phyloP scores from a whole-genome alignment of 352 stramenopile species.

The Phytophthora megakarya region DNA sequence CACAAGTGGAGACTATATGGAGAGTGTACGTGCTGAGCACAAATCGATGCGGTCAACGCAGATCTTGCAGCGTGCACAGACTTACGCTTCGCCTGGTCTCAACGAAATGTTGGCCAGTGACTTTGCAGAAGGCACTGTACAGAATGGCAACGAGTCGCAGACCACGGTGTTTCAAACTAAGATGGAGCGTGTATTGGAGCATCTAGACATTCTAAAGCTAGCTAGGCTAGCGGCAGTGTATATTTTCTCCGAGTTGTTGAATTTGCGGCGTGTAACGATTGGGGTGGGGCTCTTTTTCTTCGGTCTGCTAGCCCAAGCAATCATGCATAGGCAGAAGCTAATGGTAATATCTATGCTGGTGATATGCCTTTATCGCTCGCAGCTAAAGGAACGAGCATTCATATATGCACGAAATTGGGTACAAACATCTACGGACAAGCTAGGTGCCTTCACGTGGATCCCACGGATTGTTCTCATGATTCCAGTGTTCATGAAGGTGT shows the following conservation, averaged over 20 bases:
- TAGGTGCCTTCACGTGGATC: conserved; percentile 59
- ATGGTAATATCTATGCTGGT: conserved; percentile 76
- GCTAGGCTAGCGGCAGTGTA: conserved; percentile 54
- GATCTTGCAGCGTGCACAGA: conserved; percentile 31
- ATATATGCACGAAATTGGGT: conserved; percentile 52
- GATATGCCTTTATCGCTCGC: conserved; percentile 65
- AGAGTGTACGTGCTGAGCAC: conserved; percentile 5
- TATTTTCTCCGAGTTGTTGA: conserved; percentile 58
- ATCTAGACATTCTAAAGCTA: conserved; percentile 63
- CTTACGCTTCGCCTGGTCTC: conserved; percentile 23
- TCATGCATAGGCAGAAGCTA: conserved; percentile 73
- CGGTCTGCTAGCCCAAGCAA: conserved; percentile 52
- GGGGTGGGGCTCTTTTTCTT: conserved; percentile 56
- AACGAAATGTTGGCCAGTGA: conserved; percentile 10
- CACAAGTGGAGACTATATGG: background rate
- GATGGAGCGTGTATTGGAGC: conserved; percentile 53
- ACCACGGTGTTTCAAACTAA: conserved; percentile 61
- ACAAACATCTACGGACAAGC: conserved; percentile 66
- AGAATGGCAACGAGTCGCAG: conserved; percentile 5
- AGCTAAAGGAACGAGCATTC: conserved; percentile 47
- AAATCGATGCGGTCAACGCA: conserved; percentile 11
- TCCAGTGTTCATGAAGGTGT: conserved; percentile 69
- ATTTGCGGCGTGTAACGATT: conserved; percentile 49
- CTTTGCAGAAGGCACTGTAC: conserved; percentile 13
- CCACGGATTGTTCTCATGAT: conserved; percentile 56